A percentile compares a stretch with the other conserved stretches of the same genome.
phyloP scores from a whole-genome alignment of 2,329 filamentous ascomycete genomes.

The Penicillium decumbens region DNA sequence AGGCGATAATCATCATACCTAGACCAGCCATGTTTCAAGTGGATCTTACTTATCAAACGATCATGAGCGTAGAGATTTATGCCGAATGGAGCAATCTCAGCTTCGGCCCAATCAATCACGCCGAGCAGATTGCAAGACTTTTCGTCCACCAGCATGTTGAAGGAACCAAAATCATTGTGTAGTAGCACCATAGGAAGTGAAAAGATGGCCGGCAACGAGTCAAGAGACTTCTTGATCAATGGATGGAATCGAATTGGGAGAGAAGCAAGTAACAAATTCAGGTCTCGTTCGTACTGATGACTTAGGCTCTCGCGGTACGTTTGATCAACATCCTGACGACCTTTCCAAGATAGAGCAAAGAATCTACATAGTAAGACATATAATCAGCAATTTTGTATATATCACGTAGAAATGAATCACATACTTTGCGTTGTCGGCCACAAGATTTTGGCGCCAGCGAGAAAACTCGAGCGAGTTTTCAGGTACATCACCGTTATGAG shows the following conservation, averaged over 20 bases:
- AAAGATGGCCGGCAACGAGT: conserved; percentile 31
- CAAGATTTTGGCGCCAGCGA: conserved; percentile 34
- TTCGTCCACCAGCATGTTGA: conserved; percentile 39
- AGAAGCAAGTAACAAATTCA: conserved; percentile 22
- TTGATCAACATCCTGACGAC: conserved; percentile 22
- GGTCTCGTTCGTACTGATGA: background rate
- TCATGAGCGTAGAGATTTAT: conserved; percentile 38
- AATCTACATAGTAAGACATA: conserved; percentile 28
- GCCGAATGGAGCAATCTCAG: conserved; percentile 40
- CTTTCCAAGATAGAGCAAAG: conserved; percentile 40
- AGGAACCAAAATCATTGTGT: conserved; percentile 37
- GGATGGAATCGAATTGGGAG: conserved; percentile 37
- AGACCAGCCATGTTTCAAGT: conserved; percentile 35
- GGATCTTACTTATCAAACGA: conserved; percentile 31
- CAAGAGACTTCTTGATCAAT: conserved; percentile 30
- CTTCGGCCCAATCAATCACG: conserved; percentile 45
- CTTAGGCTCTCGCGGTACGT: background rate
- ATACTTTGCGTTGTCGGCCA: conserved; percentile 34
- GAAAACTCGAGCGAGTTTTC: conserved; percentile 34
- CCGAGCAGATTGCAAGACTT: conserved; percentile 30
- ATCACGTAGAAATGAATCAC: conserved; percentile 1
- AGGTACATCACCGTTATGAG: conserved; percentile 25
- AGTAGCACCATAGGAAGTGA: conserved; percentile 41
- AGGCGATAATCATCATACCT: conserved; percentile 32
- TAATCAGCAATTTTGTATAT: background rate